These are phyloP conservation scores for Russula olivacea DNA, from an alignment of 768 basidiomycete genomes.

Conservation along the genomic window DNA sequence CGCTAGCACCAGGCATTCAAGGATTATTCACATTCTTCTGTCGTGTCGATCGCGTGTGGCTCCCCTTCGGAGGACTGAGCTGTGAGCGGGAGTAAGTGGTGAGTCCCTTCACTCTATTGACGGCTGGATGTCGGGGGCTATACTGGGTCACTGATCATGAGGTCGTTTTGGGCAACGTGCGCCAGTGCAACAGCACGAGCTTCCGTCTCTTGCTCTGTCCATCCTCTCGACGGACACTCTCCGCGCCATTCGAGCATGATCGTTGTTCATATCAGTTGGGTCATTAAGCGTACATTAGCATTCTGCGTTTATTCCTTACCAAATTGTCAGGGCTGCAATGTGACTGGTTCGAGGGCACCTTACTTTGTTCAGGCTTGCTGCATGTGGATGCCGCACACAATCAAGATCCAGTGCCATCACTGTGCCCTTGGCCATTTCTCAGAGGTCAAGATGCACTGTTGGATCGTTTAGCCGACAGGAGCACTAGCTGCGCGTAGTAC, in stretches of 20 bases:
- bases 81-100: neutral
- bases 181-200: neutral
- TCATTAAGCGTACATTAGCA: neutral
- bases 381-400: neutral
- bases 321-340: neutral
- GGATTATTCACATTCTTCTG: neutral
- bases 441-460: no score
- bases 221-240: neutral
- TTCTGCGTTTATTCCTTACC: neutral
- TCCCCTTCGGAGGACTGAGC: neutral
- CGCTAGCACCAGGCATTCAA: neutral
- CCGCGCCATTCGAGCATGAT: neutral
- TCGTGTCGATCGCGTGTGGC: neutral
- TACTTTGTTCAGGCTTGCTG: neutral
- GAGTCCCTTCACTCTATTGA: neutral
- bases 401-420: neutral
- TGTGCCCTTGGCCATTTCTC: neutral
- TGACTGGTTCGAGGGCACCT: neutral
- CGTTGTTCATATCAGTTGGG: neutral
- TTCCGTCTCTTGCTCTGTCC: neutral
- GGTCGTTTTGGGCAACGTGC: neutral
- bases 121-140: neutral
- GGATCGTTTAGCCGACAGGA: neutral
- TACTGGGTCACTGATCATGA: no score
- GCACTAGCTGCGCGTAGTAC: neutral